phyloP scores from a whole-genome alignment of 2,329 filamentous ascomycete genomes.

The Penicillium sp. region DNA sequence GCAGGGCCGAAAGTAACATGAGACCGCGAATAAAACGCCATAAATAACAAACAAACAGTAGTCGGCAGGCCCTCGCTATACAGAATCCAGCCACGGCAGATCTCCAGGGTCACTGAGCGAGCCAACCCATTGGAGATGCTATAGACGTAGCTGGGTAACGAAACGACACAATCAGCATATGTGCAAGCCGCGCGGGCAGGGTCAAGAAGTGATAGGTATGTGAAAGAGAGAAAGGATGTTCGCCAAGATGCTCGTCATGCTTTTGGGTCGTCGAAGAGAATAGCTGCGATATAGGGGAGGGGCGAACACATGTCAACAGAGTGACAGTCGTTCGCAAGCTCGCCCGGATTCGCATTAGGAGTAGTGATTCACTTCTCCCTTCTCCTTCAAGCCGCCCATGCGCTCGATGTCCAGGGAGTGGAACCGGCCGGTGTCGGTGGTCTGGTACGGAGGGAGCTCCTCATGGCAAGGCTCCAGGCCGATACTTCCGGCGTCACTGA shows the following conservation, averaged over 20 bases:
- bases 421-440: slow-evolving; percentile 74
- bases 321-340: not conserved
- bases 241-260: slow-evolving; percentile 34
- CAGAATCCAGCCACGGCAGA: slow-evolving; percentile 23
- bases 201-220: slow-evolving; percentile 25
- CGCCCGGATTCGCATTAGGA: slow-evolving; percentile 24
- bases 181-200: slow-evolving; percentile 31
- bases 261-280: slow-evolving; percentile 28
- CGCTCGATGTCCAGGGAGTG: slow-evolving; percentile 92
- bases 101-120: slow-evolving; percentile 3
- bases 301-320: not conserved
- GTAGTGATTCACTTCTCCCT: slow-evolving; percentile 53
- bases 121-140: not conserved
- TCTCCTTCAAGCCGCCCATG: slow-evolving; percentile 93
- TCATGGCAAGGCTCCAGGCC: slow-evolving; percentile 81
- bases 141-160: slow-evolving; percentile 8
- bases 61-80: slow-evolving; percentile 32
- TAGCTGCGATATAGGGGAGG: slow-evolving; percentile 1
- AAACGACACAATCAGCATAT: slow-evolving; percentile 25
- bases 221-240: slow-evolving; percentile 22
- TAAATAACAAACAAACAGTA: slow-evolving; percentile 18
- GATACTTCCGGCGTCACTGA: slow-evolving; percentile 80
- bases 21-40: slow-evolving; percentile 33
- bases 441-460: slow-evolving; percentile 85
- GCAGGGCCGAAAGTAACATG: slow-evolving; percentile 35